Evolutionary conservation across 1,139 yeast genomes (phyloP).

Genomic region (Pichia sp.): DNA sequence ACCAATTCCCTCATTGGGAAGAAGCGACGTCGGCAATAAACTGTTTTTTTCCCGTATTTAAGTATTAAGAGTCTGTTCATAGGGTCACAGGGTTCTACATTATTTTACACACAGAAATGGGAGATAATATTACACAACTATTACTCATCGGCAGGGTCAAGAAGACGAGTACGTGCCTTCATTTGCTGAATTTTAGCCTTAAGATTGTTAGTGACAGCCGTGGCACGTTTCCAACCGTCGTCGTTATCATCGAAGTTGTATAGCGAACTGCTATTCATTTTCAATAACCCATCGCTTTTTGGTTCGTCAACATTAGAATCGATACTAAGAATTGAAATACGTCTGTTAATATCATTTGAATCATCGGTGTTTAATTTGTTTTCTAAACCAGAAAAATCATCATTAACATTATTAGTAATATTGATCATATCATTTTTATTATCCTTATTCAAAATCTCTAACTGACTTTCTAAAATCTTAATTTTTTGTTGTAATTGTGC

Average conservation of each 20-base stretch:
- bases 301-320: conserved; percentile 10
- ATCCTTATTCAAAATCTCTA: background rate
- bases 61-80: no score
- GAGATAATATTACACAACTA: background rate
- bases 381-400: no score
- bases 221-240: conserved; percentile 85
- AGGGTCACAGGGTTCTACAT: no score
- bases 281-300: conserved; percentile 7
- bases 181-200: conserved; percentile 85
- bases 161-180: conserved; percentile 56
- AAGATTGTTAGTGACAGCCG: conserved; percentile 74
- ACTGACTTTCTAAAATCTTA: conserved; percentile 10
- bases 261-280: conserved; percentile 5
- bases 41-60: no score
- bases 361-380: conserved; percentile 7
- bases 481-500: conserved; percentile 39
- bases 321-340: conserved; percentile 26
- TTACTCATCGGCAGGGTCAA: conserved; percentile 13
- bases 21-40: no score
- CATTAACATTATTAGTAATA: no score
- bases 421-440: background rate
- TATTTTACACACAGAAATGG: no score
- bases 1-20: no score
- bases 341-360: conserved; percentile 23
- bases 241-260: conserved; percentile 43